Percentiles rank a stretch among this genome's conserved stretches.
phyloP scores from a whole-genome alignment of 2,329 filamentous ascomycete genomes.

The Tympanopsis confertula region DNA sequence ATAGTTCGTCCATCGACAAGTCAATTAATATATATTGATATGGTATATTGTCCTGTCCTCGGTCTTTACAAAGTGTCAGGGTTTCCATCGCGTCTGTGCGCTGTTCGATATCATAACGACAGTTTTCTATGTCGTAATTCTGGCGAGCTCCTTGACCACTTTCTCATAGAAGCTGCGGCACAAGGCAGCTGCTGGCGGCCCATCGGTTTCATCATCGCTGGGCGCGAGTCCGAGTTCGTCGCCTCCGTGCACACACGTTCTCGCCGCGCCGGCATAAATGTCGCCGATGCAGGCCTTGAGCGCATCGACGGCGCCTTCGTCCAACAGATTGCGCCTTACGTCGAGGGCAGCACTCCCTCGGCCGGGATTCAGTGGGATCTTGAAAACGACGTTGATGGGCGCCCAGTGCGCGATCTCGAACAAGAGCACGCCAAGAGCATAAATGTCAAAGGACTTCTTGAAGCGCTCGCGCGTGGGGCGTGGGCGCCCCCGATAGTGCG shows the following conservation, averaged over 20 bases:
- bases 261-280: constrained; percentile 23
- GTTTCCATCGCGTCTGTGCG: too few relatives aligned
- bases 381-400: constrained; percentile 28
- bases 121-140: too few relatives aligned
- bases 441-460: constrained; percentile 38
- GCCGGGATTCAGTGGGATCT: constrained; percentile 21
- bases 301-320: constrained; percentile 14
- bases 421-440: constrained; percentile 37
- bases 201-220: background rate
- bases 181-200: too few relatives aligned
- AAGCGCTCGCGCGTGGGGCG: constrained; percentile 18
- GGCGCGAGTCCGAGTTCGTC: constrained; percentile 9
- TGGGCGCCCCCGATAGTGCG: constrained; percentile 2
- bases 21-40: too few relatives aligned
- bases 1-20: too few relatives aligned
- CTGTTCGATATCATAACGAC: too few relatives aligned
- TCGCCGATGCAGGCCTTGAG: constrained; percentile 26
- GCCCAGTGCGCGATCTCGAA: constrained; percentile 42
- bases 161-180: constrained; percentile 1
- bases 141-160: constrained; percentile 1
- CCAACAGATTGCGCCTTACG: constrained; percentile 20
- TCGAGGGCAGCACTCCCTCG: constrained; percentile 18
- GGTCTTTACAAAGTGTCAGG: too few relatives aligned
- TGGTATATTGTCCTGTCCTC: too few relatives aligned
- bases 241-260: constrained; percentile 21